Base-by-base conservation (phyloP, 1,284 basidiomycete genomes). In the Naganishia cerealis region DNA sequence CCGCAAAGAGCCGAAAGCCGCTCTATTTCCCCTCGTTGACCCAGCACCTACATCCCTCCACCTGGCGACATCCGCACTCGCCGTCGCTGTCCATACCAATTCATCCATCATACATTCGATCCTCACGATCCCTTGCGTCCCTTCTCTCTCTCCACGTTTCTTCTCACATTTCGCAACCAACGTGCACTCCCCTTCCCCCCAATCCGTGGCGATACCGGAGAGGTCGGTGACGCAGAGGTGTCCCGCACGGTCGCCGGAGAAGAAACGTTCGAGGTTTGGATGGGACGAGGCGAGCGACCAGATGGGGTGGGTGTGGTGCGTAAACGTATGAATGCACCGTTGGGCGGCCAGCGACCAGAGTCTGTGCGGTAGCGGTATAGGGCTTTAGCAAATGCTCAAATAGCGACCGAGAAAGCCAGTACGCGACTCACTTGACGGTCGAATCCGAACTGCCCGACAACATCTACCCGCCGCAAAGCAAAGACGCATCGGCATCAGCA, bases 261-360 rank as follows among this genome's bases (percentile, higher is more conserved):
- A 97, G 82, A 99, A 99, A 1, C 88, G 84, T 77, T 95, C 90
- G 59, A 99, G 85, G 15, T 89, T 87, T 0, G 92, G 91, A 77
- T 98, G 92, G 0, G 87, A 85, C 2, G 93, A 95, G 77, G 87
- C 87, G 1, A 99, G 84, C 0, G 92, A 89, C 95, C 96, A 98
- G 40, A 99, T 93, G 18, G 92, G 94, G 68, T 94, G 92, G 16
- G 90, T 88, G 78, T 99, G 96, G 77, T 98, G 90, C 0, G 90
- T 91, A 81, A 98, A 99, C 0, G 95, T 99, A 75, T 99, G 93
- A 15, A 99, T 81, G 76, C 93, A 96, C 13, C 91, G 85, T 77
- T 97, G 94, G 12, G 85, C 85, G 24, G 90, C 88, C 13, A 98
- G 82, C 0, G 94, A 97, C 95, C 95, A 98, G 12, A 99, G 85